phyloP scores from a whole-genome alignment of 176 grass and related monocot genomes.

The Phoenix roebelenii region DNA sequence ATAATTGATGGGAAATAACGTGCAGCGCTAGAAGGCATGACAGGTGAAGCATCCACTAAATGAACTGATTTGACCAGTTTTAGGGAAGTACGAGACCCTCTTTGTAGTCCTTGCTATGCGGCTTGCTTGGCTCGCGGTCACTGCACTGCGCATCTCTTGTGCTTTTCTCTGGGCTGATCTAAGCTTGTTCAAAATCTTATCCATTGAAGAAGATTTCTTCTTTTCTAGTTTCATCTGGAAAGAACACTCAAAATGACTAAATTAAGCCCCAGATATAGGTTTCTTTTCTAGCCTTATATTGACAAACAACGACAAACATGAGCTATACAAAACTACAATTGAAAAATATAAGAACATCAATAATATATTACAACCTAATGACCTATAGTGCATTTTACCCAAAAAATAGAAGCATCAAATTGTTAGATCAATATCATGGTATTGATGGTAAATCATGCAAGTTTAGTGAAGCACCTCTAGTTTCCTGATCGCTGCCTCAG shows the following conservation, averaged over 20 bases:
- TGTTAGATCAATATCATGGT: too few relatives aligned
- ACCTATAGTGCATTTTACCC: too few relatives aligned
- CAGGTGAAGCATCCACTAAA: slow-evolving; percentile 90
- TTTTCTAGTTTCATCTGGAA: slow-evolving; percentile 79
- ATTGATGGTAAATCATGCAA: background rate
- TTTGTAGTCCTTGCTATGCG: slow-evolving; percentile 33
- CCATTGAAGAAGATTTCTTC: slow-evolving; percentile 76
- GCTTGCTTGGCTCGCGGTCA: slow-evolving; percentile 33
- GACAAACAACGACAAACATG: too few relatives aligned
- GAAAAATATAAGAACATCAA: too few relatives aligned
- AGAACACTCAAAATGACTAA: background rate
- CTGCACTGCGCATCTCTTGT: slow-evolving; percentile 53
- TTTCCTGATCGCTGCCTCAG: slow-evolving; percentile 82
- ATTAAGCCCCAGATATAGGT: background rate
- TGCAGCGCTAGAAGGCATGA: slow-evolving; percentile 60
- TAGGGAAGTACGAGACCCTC: slow-evolving; percentile 29
- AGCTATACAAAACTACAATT: too few relatives aligned
- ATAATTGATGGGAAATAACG: slow-evolving; percentile 5
- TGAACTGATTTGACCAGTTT: slow-evolving; percentile 64
- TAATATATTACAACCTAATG: too few relatives aligned
- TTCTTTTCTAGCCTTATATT: background rate
- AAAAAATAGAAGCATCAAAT: too few relatives aligned
- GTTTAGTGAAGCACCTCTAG: slow-evolving; percentile 48
- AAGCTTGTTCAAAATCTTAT: slow-evolving; percentile 74
- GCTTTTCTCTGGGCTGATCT: slow-evolving; percentile 72